These are phyloP conservation scores for Remersonia thermophila DNA, from an alignment of 2,329 filamentous ascomycete genomes.

Conservation along the genomic window DNA sequence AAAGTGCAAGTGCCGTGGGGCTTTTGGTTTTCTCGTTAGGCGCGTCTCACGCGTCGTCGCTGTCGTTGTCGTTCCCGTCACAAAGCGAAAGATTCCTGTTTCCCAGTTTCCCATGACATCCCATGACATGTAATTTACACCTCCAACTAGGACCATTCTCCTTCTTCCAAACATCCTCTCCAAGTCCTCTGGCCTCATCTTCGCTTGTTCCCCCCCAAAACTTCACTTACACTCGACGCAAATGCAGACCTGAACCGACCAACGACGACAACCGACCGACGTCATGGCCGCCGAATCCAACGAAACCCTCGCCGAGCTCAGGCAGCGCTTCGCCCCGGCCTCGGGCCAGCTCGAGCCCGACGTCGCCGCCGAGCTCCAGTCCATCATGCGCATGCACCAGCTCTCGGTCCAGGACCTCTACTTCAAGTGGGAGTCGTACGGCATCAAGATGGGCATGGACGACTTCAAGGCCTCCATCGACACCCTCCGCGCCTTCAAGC, in stretches of 20 bases:
- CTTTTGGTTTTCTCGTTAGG: too few relatives aligned
- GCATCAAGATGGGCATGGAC: conserved; percentile 81
- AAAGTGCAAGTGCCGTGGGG: too few relatives aligned
- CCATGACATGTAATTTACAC: too few relatives aligned
- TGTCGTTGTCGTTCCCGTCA: too few relatives aligned
- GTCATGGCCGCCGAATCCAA: conserved; percentile 29
- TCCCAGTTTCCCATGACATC: too few relatives aligned
- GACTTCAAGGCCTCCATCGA: conserved; percentile 60
- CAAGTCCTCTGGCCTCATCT: too few relatives aligned
- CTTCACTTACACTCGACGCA: too few relatives aligned
- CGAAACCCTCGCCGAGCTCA: conserved; percentile 28
- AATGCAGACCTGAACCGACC: neutral
- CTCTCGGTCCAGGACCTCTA: conserved; percentile 77
- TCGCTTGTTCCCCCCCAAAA: too few relatives aligned
- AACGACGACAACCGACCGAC: conserved; percentile 1
- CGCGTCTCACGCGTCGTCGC: too few relatives aligned
- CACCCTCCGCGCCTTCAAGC: conserved; percentile 67
- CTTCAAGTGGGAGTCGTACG: conserved; percentile 99
- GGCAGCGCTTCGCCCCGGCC: conserved; percentile 41
- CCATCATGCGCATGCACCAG: conserved; percentile 73
- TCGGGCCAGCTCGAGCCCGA: conserved; percentile 57
- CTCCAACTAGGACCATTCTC: too few relatives aligned
- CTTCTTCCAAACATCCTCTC: too few relatives aligned
- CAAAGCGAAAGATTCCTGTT: too few relatives aligned
- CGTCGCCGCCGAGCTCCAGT: conserved; percentile 67